These are phyloP conservation scores for Bruguiera parviflora DNA, from an alignment of 345 rosid species.

Conservation along the genomic window DNA sequence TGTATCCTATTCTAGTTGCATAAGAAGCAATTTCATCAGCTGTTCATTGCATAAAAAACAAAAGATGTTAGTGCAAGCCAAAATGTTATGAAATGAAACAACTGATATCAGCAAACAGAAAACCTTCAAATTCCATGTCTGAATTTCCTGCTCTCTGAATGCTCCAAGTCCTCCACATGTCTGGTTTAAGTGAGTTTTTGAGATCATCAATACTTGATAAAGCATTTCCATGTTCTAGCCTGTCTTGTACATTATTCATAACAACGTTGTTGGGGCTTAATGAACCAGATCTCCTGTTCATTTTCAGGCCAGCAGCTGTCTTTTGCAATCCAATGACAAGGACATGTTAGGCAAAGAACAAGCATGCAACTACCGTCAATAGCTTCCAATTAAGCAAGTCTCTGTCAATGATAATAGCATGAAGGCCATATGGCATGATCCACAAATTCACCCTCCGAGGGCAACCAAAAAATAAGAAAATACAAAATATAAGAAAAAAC, in stretches of 20 bases:
- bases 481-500: no score
- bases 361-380: background rate
- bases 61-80: conserved; percentile 16
- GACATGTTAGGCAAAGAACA: conserved; percentile 22
- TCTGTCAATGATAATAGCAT: no score
- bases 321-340: conserved; percentile 45
- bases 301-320: conserved; percentile 53
- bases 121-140: conserved; percentile 70
- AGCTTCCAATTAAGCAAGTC: no score
- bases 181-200: conserved; percentile 37
- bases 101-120: conserved; percentile 11
- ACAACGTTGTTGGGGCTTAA: conserved; percentile 22
- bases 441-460: no score
- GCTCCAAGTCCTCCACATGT: conserved; percentile 76
- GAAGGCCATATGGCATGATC: no score
- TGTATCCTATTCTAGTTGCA: conserved; percentile 11
- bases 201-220: conserved; percentile 29
- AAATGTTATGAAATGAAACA: conserved; percentile 4
- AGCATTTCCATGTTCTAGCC: conserved; percentile 26
- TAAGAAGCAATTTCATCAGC: conserved; percentile 49
- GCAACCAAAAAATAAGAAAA: no score
- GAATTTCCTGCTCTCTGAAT: conserved; percentile 55
- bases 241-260: conserved; percentile 16
- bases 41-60: conserved; percentile 28
- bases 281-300: conserved; percentile 23